Percentiles rank a stretch among this genome's conserved stretches.
These are phyloP conservation scores for Colletotrichum lupini DNA, from an alignment of 2,329 filamentous ascomycete genomes.

Conservation along the genomic window DNA sequence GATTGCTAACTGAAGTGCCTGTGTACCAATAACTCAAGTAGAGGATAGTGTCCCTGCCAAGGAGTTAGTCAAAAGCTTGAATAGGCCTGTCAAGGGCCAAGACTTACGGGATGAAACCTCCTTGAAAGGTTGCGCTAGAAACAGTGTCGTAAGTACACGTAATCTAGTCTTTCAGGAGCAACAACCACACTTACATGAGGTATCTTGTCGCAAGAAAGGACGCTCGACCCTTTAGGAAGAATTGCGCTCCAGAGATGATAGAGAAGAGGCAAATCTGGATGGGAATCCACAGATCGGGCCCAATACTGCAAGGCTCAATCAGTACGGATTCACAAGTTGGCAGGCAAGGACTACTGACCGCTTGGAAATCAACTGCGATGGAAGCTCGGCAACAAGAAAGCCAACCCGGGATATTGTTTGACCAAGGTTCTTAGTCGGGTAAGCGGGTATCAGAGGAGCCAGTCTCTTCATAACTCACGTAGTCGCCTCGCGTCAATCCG, in stretches of 20 bases:
- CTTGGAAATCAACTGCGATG: constrained; percentile 70
- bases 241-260: constrained; percentile 29
- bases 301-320: constrained; percentile 35
- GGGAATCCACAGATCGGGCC: constrained; percentile 46
- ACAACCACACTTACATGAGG: constrained; percentile 47
- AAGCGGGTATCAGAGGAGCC: background rate
- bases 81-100: constrained; percentile 38
- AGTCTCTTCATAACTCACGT: constrained; percentile 38
- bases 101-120: constrained; percentile 54
- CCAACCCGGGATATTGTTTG: constrained; percentile 64
- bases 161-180: rapidly evolving
- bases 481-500: constrained; percentile 44
- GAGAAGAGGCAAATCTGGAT: constrained; percentile 38
- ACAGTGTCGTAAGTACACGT: background rate
- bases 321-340: background rate
- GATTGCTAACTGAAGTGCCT: constrained; percentile 53
- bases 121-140: constrained; percentile 46
- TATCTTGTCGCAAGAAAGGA: constrained; percentile 53
- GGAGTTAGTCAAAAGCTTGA: constrained; percentile 34
- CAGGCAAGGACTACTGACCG: constrained; percentile 50
- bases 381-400: constrained; percentile 68
- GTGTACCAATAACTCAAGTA: constrained; percentile 76
- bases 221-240: constrained; percentile 48
- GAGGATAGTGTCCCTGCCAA: constrained; percentile 19
- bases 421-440: constrained; percentile 57